Evolutionary conservation across 2,329 filamentous ascomycete genomes (phyloP).

Genomic region (Penicillium hesseltinei): DNA sequence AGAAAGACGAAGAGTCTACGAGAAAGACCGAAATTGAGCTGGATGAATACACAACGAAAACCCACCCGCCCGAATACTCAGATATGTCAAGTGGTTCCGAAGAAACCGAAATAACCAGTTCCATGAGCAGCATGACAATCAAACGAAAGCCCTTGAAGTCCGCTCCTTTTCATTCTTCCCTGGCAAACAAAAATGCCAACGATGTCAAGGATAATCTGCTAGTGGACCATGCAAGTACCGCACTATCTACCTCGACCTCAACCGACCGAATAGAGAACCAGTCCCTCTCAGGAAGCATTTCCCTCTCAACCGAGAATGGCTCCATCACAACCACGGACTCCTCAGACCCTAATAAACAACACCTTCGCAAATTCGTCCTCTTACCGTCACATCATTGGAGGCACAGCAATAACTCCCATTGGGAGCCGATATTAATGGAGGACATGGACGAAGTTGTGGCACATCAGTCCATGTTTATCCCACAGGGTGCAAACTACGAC

Average conservation of each 20-base stretch:
- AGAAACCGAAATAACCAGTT: conserved; percentile 4
- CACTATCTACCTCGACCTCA: background rate
- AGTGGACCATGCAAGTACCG: background rate
- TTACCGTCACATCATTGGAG: conserved; percentile 59
- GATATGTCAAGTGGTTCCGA: conserved; percentile 9
- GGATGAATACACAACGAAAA: background rate
- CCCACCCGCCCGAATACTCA: conserved; percentile 10
- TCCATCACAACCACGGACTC: conserved; percentile 12
- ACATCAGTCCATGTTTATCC: conserved; percentile 77
- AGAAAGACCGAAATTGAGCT: conserved; percentile 18
- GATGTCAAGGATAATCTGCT: background rate
- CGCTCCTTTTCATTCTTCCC: background rate
- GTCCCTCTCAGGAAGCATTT: conserved; percentile 4
- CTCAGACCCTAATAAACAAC: conserved; percentile 34
- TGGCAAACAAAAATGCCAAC: background rate
- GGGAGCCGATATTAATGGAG: conserved; percentile 78
- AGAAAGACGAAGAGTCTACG: conserved; percentile 14
- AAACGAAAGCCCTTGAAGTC: conserved; percentile 1
- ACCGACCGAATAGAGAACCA: background rate
- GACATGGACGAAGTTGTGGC: conserved; percentile 81
- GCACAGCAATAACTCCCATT: conserved; percentile 65
- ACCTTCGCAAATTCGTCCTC: conserved; percentile 75
- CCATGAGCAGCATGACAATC: conserved; percentile 1
- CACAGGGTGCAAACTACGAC: conserved; percentile 68
- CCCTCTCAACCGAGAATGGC: conserved; percentile 9